Evolutionary conservation across 345 rosid genomes (phyloP).

Genomic region (Eucalyptus virginea): DNA sequence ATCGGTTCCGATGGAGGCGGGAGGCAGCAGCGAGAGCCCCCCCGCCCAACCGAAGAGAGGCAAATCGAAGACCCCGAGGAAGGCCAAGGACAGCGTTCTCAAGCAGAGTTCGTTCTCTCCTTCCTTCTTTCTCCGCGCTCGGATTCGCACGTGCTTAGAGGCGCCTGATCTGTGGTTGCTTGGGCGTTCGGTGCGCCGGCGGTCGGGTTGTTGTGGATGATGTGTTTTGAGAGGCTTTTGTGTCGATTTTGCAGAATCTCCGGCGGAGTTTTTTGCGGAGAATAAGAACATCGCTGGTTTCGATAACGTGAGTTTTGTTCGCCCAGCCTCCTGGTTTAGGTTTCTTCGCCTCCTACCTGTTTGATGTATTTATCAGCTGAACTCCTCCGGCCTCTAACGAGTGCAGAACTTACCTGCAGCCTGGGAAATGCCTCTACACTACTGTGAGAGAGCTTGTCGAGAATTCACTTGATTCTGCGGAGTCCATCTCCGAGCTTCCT

Average conservation of each 20-base stretch:
- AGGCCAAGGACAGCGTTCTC: conserved; percentile 63
- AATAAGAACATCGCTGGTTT: conserved; percentile 99
- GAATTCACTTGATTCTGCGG: conserved; percentile 89
- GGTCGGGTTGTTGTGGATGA: background rate
- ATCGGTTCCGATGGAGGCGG: conserved; percentile 16
- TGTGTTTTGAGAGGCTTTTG: background rate
- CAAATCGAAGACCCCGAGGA: conserved; percentile 42
- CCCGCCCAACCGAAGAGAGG: conserved; percentile 44
- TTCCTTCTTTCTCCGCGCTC: background rate
- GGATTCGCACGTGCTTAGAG: too few species aligned
- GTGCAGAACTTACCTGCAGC: conserved; percentile 17
- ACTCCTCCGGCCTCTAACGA: background rate
- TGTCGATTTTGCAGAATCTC: conserved; percentile 58
- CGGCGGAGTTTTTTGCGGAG: conserved; percentile 98
- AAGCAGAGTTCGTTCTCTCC: conserved; percentile 51
- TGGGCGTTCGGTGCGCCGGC: background rate
- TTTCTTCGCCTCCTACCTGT: background rate
- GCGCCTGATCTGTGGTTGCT: too few species aligned
- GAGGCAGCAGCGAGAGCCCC: conserved; percentile 31
- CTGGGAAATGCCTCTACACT: conserved; percentile 86
- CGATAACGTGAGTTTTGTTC: conserved; percentile 55
- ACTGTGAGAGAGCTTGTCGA: conserved; percentile 94
- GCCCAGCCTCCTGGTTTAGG: background rate
- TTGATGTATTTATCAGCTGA: background rate
- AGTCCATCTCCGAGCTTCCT: conserved; percentile 90